phyloP scores from a whole-genome alignment of 768 basidiomycete species.

The Kwoniella dendrophila region DNA sequence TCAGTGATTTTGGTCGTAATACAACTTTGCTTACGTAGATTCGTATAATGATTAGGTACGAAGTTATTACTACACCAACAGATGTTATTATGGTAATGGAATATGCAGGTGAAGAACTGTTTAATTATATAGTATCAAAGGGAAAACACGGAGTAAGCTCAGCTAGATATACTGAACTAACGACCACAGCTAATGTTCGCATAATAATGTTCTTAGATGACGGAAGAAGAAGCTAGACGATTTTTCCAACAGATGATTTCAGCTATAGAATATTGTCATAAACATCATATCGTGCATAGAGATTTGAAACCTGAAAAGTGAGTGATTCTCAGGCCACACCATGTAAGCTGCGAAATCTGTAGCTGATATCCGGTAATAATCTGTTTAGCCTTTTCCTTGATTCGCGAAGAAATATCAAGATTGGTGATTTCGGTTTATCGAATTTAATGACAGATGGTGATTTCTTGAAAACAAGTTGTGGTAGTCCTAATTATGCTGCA shows the following conservation, averaged over 20 bases:
- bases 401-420: constrained; percentile 70
- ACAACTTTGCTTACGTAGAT: constrained; percentile 10
- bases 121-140: constrained; percentile 95
- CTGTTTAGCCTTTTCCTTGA: constrained; percentile 55
- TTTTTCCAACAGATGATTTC: constrained; percentile 99
- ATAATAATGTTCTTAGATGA: constrained; percentile 75
- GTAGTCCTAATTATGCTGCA: constrained; percentile 97
- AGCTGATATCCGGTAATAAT: background rate
- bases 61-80: constrained; percentile 81
- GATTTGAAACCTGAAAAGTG: constrained; percentile 96
- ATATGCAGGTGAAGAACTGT: constrained; percentile 92
- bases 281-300: constrained; percentile 94
- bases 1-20: constrained; percentile 2
- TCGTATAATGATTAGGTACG: constrained; percentile 56
- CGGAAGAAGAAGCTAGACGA: constrained; percentile 78
- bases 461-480: constrained; percentile 95
- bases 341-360: too few species aligned
- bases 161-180: background rate
- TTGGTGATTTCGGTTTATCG: constrained; percentile 97
- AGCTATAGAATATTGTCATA: constrained; percentile 95
- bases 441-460: constrained; percentile 96
- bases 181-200: background rate
- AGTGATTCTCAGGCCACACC: constrained; percentile 26
- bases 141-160: constrained; percentile 60
- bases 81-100: constrained; percentile 99